Base-by-base conservation (phyloP, 1,284 basidiomycete species). In the Fomitopsis pinicola region DNA sequence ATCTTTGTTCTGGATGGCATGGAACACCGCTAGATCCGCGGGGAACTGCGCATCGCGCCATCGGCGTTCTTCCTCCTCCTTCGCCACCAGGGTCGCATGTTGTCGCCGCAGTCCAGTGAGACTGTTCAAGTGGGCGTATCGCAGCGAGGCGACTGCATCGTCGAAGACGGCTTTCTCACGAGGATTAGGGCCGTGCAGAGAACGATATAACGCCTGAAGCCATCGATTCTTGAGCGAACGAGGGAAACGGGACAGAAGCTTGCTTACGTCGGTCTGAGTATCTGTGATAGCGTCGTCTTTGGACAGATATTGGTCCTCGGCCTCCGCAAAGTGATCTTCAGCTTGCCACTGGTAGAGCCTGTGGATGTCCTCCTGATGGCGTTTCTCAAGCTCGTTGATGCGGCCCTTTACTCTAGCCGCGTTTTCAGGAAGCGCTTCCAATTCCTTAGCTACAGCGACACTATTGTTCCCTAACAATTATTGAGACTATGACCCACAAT, bases 41-140 rank as follows among this genome's bases (percentile, higher is more conserved):
- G 87, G 88, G 64, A 89, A 88, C 59, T 75, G 74, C 2, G 75
- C 71, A 38, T 82, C 80, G 3, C 74, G 76, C 26, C 67, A 68
- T 58, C 73, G 75, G 1, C 75, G 77, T 17, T 62, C 68, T 9
- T 68, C 62, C 50, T 76, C 74, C 61, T 82, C 77, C 33, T 68
- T 62, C 3, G 42, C 52, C 36, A 69, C 70, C 42, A 78, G 67
- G 0, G 62, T 62, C 6, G 68, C 67, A 2, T 72, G 73, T 42
- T 68, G 69, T n/a, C 50, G 52, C 19, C 71, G 55, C 4, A 85
- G 71, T 0, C 71, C 70, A 4, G 68, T 55, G n/a, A 82, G 61
- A 9, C 71, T 74, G 40, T 68, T 68, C 12, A 82, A 67, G 62
- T 85, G 71, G 0, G 74, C 74, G 62, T 84, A 76, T 12, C 78